Conservation (phyloP, 345 rosid genomes). For the Microthlaspi erraticum region DNA sequence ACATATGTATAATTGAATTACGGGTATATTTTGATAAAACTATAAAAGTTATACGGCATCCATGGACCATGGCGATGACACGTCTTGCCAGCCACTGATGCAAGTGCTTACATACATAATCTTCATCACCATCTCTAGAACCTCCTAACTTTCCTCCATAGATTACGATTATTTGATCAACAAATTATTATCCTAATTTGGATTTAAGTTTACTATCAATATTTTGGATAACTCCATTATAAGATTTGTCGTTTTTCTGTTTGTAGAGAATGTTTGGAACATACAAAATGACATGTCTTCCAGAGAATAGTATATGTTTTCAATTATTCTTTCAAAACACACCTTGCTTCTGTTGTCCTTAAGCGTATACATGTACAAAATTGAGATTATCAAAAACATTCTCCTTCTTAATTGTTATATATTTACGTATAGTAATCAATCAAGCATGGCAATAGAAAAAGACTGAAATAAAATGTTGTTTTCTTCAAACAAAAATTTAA, state of each 20-base stretch:
- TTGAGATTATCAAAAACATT: conserved; percentile 14
- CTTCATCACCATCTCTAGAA: conserved; percentile 45
- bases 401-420: conserved; percentile 8
- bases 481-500: neutral
- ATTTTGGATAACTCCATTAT: conserved; percentile 33
- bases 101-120: conserved; percentile 47
- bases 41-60: conserved; percentile 28
- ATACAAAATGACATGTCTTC: conserved; percentile 41
- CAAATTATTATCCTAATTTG: conserved; percentile 3
- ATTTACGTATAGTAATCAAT: conserved; percentile 18
- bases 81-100: conserved; percentile 44
- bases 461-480: conserved; percentile 10
- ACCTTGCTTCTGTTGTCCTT: conserved; percentile 15
- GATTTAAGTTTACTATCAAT: conserved; percentile 27
- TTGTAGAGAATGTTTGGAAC: conserved; percentile 58
- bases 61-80: conserved; percentile 39
- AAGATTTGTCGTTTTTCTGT: conserved; percentile 52
- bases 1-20: neutral
- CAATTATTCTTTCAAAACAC: conserved; percentile 33
- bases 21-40: conserved; percentile 27
- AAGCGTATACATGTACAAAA: conserved; percentile 42
- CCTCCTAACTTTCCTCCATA: conserved; percentile 39
- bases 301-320: conserved; percentile 32
- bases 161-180: conserved; percentile 16
- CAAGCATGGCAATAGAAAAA: conserved; percentile 7